These are phyloP conservation scores for Candida piceae DNA, from an alignment of 805 yeast genomes.

Conservation along the genomic window DNA sequence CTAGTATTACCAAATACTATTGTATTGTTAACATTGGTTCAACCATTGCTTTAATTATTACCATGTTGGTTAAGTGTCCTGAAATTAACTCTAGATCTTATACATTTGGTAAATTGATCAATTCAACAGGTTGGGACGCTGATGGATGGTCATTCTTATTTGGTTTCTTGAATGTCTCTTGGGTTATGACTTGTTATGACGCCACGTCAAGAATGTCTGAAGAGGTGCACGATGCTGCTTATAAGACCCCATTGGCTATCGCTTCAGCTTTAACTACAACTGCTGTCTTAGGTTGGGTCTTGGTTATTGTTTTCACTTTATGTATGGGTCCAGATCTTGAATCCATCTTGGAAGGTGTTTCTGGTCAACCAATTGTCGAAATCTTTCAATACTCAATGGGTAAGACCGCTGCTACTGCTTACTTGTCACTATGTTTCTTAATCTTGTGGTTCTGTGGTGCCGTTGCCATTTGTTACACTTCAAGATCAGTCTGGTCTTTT, in stretches of 20 bases:
- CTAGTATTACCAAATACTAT: conserved; percentile 45
- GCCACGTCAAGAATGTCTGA: conserved; percentile 53
- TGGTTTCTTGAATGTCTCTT: conserved; percentile 52
- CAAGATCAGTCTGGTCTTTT: conserved; percentile 53
- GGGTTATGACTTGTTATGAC: conserved; percentile 58
- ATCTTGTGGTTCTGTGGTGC: conserved; percentile 51
- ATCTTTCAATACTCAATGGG: conserved; percentile 47
- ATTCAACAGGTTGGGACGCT: conserved; percentile 45
- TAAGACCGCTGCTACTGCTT: conserved; percentile 47
- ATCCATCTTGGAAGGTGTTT: conserved; percentile 26
- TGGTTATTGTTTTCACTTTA: conserved; percentile 43
- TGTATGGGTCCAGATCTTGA: conserved; percentile 38
- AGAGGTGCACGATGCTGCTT: conserved; percentile 50
- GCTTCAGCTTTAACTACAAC: conserved; percentile 47
- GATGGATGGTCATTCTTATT: conserved; percentile 54
- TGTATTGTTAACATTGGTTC: conserved; percentile 46
- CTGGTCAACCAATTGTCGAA: conserved; percentile 53
- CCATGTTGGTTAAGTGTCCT: conserved; percentile 50
- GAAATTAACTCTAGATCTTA: conserved; percentile 38
- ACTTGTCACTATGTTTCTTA: conserved; percentile 42
- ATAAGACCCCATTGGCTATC: conserved; percentile 55
- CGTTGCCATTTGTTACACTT: conserved; percentile 44
- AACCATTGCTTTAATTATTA: conserved; percentile 45
- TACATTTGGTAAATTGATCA: conserved; percentile 44
- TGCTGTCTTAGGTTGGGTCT: conserved; percentile 45